Evolutionary conservation across 768 basidiomycete genomes (phyloP), one percentile per base, ranked within the genome.

Genomic region (Collybia sordida): DNA sequence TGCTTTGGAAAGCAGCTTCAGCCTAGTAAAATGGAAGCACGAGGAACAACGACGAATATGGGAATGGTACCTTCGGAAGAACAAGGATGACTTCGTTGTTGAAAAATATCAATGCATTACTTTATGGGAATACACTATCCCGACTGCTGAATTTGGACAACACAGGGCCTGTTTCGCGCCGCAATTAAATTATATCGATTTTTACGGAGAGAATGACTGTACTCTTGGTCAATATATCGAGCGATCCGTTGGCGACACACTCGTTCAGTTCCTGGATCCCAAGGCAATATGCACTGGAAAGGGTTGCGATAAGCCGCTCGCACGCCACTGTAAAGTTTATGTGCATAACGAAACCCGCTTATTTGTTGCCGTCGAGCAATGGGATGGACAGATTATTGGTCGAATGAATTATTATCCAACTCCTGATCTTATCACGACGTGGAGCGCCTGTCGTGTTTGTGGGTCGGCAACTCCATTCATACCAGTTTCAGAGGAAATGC

Each of bases 221-320:
- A 95, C 97, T 0, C 80, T 99, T 12, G 93, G 95, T 0, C 91
- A 95, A 63, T 98, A 87, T 72, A 87, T 99, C 54, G 93, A 97
- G 60, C 83, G 82, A 41, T 79, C 85, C 0, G 84, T 90, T 37
- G 73, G 73, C 43, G 85, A 89, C 42, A 83, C 83, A 0, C 66
- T 90, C 21, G 76, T 76, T 15, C 85, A 87, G 49, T 85, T 84
- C 63, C 65, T 86, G 50, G 86, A 90, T 60, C 81, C 86, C 25
- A 88, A 79, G 69, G 85, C 88, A 2, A 72, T 87, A 28, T 98
- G 96, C 60, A 77, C 81, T 0, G 87, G 86, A 28, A 95, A 93
- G 64, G 83, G 83, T 2, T 98, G 97, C 59, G 83, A 87, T 39
- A 84, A 92, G 53, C 83, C 89, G 14, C 71, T 88, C 39, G 80